A percentile compares a stretch with the other conserved stretches of the same genome.
phyloP scores from a whole-genome alignment of 106 monocot species.

The Dioscorea dumetorum region DNA sequence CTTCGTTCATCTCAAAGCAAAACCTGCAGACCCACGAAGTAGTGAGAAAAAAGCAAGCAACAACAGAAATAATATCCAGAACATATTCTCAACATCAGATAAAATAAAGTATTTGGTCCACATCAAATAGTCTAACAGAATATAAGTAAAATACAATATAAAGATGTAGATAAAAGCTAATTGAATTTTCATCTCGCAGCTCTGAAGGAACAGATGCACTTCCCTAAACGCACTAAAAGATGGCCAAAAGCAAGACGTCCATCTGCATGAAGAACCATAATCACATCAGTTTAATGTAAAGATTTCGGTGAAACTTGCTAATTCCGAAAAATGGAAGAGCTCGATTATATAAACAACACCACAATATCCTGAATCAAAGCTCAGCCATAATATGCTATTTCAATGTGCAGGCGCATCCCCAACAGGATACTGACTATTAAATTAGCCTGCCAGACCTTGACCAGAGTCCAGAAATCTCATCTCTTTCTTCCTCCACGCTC shows the following conservation, averaged over 20 bases:
- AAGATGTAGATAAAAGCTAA: neutral
- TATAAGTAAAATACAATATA: slow-evolving; percentile 5
- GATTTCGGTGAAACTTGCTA: neutral
- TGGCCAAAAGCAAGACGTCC: neutral
- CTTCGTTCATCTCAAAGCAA: slow-evolving; percentile 15
- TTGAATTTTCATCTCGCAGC: slow-evolving; percentile 8
- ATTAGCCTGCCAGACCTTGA: slow-evolving; percentile 17
- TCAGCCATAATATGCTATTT: no score
- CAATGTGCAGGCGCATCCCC: neutral
- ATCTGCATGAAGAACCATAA: slow-evolving; percentile 13
- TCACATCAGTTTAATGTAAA: slow-evolving; percentile 3
- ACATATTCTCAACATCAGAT: neutral
- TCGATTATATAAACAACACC: no score
- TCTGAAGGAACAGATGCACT: slow-evolving; percentile 2
- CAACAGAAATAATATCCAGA: slow-evolving; percentile 2
- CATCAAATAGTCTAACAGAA: neutral
- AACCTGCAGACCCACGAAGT: slow-evolving; percentile 18
- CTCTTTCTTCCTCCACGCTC: slow-evolving; percentile 99
- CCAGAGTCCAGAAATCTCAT: slow-evolving; percentile 22
- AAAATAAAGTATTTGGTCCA: slow-evolving; percentile 1
- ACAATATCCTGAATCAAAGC: no score
- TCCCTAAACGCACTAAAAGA: neutral
- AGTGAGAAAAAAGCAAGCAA: slow-evolving; percentile 12
- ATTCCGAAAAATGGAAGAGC: no score
- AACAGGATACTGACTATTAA: neutral